Evolutionary conservation across 805 yeast species (phyloP).

Genomic region (Candida sonorensis): DNA sequence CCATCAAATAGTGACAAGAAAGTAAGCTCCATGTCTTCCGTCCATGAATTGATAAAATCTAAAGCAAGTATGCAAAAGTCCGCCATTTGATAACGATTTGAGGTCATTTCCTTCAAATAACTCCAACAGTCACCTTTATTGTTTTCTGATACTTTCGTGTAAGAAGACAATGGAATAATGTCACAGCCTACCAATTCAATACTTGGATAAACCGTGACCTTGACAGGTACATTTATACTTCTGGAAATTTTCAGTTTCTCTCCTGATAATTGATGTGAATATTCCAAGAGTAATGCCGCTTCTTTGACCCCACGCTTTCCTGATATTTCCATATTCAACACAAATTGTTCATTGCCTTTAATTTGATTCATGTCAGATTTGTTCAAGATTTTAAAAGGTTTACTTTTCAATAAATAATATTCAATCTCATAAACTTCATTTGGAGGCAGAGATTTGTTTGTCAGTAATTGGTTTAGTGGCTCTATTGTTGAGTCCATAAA

Average conservation of each 20-base stretch:
- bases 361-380: slow-evolving; percentile 36
- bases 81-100: slow-evolving; percentile 29
- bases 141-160: slow-evolving; percentile 21
- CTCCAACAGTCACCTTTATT: slow-evolving; percentile 23
- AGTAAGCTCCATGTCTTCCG: slow-evolving; percentile 37
- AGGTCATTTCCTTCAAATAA: slow-evolving; percentile 26
- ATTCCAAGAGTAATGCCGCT: slow-evolving; percentile 60
- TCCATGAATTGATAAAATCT: slow-evolving; percentile 82
- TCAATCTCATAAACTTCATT: slow-evolving; percentile 72
- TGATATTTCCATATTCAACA: slow-evolving; percentile 48
- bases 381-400: slow-evolving; percentile 49
- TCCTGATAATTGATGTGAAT: slow-evolving; percentile 36
- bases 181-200: slow-evolving; percentile 74
- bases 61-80: slow-evolving; percentile 60
- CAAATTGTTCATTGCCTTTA: slow-evolving; percentile 31
- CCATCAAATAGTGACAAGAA: slow-evolving; percentile 20
- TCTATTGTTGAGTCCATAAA: slow-evolving; percentile 71
- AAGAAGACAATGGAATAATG: slow-evolving; percentile 48
- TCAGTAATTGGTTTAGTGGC: slow-evolving; percentile 48
- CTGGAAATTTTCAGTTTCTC: slow-evolving; percentile 34
- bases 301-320: slow-evolving; percentile 72
- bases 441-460: slow-evolving; percentile 39
- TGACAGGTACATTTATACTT: slow-evolving; percentile 59
- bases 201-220: slow-evolving; percentile 64
- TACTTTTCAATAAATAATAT: slow-evolving; percentile 51